Evolutionary conservation across 306 rosid genomes (phyloP).

Genomic region (Dalbergia cochinchinensis): DNA sequence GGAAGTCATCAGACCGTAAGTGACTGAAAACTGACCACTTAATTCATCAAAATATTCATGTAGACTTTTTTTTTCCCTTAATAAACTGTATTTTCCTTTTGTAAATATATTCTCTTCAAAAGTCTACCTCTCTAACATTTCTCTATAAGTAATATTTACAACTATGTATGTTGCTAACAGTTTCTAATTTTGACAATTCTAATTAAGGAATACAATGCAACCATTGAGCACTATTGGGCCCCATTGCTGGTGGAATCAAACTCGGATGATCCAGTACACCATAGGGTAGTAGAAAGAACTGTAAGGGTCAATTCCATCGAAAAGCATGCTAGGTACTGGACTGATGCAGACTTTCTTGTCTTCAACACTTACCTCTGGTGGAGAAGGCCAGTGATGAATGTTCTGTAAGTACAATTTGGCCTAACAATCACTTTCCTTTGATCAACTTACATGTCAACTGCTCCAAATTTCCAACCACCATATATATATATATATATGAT

Average conservation of each 20-base stretch:
- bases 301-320: constrained; percentile 77
- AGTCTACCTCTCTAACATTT: no score
- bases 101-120: no score
- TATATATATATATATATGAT: constrained; percentile 1
- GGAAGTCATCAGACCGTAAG: no score
- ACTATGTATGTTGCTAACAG: constrained; percentile 8
- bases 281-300: constrained; percentile 68
- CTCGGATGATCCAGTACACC: constrained; percentile 81
- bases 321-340: constrained; percentile 82
- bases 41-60: no score
- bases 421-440: constrained; percentile 8
- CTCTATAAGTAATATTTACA: background rate
- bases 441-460: constrained; percentile 24
- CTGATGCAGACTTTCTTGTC: constrained; percentile 68
- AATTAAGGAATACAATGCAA: constrained; percentile 80
- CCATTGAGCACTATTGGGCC: constrained; percentile 83
- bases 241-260: constrained; percentile 90
- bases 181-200: background rate
- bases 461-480: constrained; percentile 33
- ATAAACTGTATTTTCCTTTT: no score
- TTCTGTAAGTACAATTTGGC: constrained; percentile 51
- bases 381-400: constrained; percentile 79
- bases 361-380: constrained; percentile 89
- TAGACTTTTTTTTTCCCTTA: no score
- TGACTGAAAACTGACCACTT: no score